A percentile compares a stretch with the other conserved stretches of the same genome.
Conservation (phyloP, 2,329 filamentous ascomycete species). For the Elsinoe arachidis region DNA sequence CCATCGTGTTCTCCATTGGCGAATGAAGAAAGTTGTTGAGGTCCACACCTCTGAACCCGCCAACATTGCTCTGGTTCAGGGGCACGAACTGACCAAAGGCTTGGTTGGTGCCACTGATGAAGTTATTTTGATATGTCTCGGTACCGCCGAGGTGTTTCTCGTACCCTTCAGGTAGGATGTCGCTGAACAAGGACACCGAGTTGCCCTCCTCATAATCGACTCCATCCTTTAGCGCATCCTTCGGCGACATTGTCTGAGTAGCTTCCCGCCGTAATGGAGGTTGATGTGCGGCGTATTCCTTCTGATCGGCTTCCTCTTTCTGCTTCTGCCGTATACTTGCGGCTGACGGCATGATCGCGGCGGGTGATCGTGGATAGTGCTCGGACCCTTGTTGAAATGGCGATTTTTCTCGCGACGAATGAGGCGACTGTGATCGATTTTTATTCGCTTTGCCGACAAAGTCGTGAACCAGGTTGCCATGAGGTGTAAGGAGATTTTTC, state of each 20-base stretch:
- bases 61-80: slow-evolving; percentile 14
- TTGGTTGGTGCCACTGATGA: slow-evolving; percentile 35
- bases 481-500: slow-evolving; percentile 43
- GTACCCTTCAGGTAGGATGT: slow-evolving; percentile 31
- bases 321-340: slow-evolving; percentile 53
- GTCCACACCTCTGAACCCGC: slow-evolving; percentile 24
- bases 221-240: slow-evolving; percentile 83
- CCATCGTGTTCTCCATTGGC: slow-evolving; percentile 16
- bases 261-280: slow-evolving; percentile 29
- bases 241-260: slow-evolving; percentile 83
- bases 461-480: slow-evolving; percentile 59
- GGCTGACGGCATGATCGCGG: slow-evolving; percentile 43
- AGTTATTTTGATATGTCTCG: slow-evolving; percentile 36
- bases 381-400: slow-evolving; percentile 63
- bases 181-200: slow-evolving; percentile 65
- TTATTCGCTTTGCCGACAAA: slow-evolving; percentile 71
- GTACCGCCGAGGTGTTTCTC: slow-evolving; percentile 26
- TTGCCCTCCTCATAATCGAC: slow-evolving; percentile 63
- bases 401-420: slow-evolving; percentile 57
- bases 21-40: slow-evolving; percentile 25
- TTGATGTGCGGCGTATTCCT: slow-evolving; percentile 26
- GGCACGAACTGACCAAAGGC: slow-evolving; percentile 35
- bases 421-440: slow-evolving; percentile 52
- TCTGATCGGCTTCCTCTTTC: slow-evolving; percentile 52
- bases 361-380: slow-evolving; percentile 36